Percentiles rank a stretch among this genome's conserved stretches.
These are phyloP conservation scores for Incumbomyces lentus DNA, from an alignment of 2,329 filamentous ascomycete species.

Conservation along the genomic window DNA sequence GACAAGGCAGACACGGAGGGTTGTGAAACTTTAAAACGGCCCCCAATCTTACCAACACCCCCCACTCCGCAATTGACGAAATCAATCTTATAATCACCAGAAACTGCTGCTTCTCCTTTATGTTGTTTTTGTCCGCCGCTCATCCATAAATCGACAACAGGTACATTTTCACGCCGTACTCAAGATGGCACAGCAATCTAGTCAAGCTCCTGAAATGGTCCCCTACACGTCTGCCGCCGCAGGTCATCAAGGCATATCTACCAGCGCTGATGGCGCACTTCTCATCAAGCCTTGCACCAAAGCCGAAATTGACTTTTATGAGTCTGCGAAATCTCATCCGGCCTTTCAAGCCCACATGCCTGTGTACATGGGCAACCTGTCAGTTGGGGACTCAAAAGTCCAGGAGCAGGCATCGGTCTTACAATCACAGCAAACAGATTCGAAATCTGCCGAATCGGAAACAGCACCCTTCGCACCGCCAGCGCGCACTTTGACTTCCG, in stretches of 20 bases:
- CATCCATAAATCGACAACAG: neutral
- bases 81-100: no score
- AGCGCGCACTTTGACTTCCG: conserved; percentile 13
- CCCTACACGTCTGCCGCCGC: conserved; percentile 37
- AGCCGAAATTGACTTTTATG: conserved; percentile 82
- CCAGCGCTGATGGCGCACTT: conserved; percentile 68
- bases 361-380: conserved; percentile 68
- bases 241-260: conserved; percentile 69
- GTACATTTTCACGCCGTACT: no score
- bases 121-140: neutral
- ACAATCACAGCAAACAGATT: conserved; percentile 29
- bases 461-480: neutral
- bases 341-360: conserved; percentile 75
- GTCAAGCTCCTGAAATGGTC: conserved; percentile 11
- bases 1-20: conserved; percentile 8
- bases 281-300: conserved; percentile 91
- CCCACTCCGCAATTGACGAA: no score
- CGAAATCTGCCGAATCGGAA: neutral
- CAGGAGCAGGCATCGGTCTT: conserved; percentile 31
- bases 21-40: no score
- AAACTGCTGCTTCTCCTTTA: no score
- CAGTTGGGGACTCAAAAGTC: conserved; percentile 45
- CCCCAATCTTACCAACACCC: no score
- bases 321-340: conserved; percentile 56
- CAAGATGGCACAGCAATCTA: neutral